Conservation (phyloP, 2,329 filamentous ascomycete genomes). For the Colletotrichum sp. region DNA sequence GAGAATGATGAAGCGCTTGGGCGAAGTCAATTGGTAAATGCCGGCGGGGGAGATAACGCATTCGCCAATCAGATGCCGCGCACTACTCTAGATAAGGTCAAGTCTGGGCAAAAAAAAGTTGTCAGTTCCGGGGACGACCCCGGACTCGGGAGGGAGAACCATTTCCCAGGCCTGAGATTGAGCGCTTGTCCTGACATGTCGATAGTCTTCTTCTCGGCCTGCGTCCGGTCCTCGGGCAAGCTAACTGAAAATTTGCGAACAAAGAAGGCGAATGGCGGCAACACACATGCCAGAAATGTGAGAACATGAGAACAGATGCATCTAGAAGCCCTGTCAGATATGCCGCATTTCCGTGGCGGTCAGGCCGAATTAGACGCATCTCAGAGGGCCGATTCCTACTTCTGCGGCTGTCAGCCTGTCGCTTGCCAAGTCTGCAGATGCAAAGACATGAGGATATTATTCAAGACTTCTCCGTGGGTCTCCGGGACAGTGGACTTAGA, state of each 20-base stretch:
- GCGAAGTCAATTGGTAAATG: slow-evolving; percentile 15
- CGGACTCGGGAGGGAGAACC: slow-evolving; percentile 7
- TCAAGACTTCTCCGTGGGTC: slow-evolving; percentile 12
- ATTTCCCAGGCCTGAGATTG: background rate
- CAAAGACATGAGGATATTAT: slow-evolving; percentile 19
- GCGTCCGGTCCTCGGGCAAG: background rate
- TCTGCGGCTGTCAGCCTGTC: background rate
- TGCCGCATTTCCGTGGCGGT: background rate
- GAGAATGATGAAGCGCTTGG: background rate
- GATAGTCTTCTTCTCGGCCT: background rate
- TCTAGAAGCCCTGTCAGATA: background rate
- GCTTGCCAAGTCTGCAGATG: slow-evolving; percentile 5
- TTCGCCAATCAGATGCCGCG: background rate
- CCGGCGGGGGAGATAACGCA: slow-evolving; percentile 16
- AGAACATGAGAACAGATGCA: background rate
- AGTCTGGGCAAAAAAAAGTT: background rate
- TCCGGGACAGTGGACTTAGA: background rate
- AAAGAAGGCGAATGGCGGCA: background rate
- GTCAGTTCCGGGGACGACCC: slow-evolving; percentile 8
- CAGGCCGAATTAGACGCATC: background rate
- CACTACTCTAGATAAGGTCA: background rate
- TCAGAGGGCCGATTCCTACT: background rate
- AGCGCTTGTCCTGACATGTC: background rate
- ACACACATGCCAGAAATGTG: background rate
- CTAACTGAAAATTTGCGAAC: background rate